Conservation (phyloP, 2,329 filamentous ascomycete species). For the Penicillium sp. region DNA sequence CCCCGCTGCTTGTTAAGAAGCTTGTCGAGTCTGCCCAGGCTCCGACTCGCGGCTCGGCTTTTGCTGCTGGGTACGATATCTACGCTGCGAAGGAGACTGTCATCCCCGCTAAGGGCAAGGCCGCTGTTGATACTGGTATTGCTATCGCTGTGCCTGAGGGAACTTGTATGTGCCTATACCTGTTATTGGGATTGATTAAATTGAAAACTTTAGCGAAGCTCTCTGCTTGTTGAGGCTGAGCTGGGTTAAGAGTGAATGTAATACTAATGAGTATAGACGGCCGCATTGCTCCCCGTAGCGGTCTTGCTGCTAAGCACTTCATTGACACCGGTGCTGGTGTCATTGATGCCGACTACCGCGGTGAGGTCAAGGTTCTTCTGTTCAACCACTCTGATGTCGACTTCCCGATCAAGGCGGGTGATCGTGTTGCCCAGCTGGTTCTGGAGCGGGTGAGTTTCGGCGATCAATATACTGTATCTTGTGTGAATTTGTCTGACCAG, state of each 20-base stretch:
- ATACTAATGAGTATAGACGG: constrained; percentile 65
- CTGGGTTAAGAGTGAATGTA: background rate
- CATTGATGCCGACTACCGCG: constrained; percentile 96
- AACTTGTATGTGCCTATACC: constrained; percentile 65
- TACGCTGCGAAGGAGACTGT: constrained; percentile 73
- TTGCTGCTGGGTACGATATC: constrained; percentile 90
- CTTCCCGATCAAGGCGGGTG: constrained; percentile 78
- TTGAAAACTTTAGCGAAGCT: background rate
- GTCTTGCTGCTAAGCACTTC: constrained; percentile 87
- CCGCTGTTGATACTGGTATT: constrained; percentile 84
- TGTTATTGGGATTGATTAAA: background rate
- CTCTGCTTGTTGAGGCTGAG: background rate
- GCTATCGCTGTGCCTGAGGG: constrained; percentile 85
- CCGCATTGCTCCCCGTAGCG: constrained; percentile 85
- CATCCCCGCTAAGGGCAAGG: constrained; percentile 81
- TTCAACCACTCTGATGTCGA: constrained; percentile 88
- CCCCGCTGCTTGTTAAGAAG: constrained; percentile 83
- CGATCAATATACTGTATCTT: background rate
- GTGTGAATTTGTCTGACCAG: constrained; percentile 4
- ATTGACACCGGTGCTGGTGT: constrained; percentile 96
- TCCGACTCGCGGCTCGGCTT: constrained; percentile 84
- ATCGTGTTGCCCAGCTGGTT: constrained; percentile 90
- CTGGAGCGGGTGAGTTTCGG: constrained; percentile 67
- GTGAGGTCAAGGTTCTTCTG: constrained; percentile 87
- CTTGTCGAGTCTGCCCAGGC: constrained; percentile 75